phyloP scores from a whole-genome alignment of 2,329 filamentous ascomycete genomes.

The Colletotrichum sp. region DNA sequence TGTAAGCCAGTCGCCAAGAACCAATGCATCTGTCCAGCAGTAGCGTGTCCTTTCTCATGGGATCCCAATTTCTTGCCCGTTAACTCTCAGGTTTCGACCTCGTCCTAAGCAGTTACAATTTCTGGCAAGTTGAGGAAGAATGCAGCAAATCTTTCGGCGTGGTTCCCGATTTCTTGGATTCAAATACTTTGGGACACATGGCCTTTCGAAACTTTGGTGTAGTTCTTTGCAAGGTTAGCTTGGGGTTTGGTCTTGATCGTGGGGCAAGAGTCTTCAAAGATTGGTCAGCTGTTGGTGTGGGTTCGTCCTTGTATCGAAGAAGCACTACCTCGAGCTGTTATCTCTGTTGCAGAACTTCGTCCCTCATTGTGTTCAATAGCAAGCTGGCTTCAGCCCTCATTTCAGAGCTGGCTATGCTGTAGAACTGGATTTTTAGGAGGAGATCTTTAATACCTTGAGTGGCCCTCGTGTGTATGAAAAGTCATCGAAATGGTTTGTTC shows the following conservation, averaged over 20 bases:
- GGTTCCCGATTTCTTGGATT: not conserved
- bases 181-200: not conserved
- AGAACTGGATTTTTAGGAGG: not conserved
- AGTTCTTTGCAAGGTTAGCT: not conserved
- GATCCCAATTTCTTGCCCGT: not conserved
- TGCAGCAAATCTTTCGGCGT: not conserved
- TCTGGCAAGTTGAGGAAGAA: not conserved
- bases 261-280: not conserved
- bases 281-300: not conserved
- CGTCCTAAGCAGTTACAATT: not conserved
- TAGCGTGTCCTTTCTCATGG: not conserved
- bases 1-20: slow-evolving; percentile 4
- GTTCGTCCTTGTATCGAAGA: not conserved
- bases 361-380: not conserved
- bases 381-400: not conserved
- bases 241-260: not conserved
- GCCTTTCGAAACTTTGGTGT: not conserved
- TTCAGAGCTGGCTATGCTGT: not conserved
- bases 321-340: not conserved
- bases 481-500: not conserved
- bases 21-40: not conserved
- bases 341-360: not conserved
- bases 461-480: not conserved
- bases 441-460: not conserved
- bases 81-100: not conserved